Conservation (phyloP, 2,329 filamentous ascomycete genomes). For the Fusarium neocosmosporiellum region DNA sequence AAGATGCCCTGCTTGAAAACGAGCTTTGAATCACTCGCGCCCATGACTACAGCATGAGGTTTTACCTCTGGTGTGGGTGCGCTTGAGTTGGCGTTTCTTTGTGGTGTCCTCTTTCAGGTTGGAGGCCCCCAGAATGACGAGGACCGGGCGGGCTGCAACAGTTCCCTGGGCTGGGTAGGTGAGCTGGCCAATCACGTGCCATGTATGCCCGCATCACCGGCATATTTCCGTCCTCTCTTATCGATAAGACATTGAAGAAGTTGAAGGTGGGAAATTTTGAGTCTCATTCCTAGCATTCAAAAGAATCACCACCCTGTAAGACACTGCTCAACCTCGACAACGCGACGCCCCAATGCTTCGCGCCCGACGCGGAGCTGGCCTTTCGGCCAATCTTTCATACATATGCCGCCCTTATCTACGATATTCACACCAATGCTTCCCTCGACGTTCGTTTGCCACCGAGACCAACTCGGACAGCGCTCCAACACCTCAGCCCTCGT, state of each 20-base stretch:
- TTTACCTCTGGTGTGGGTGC: conserved; percentile 24
- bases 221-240: conserved; percentile 29
- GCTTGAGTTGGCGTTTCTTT: conserved; percentile 23
- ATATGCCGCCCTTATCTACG: conserved; percentile 11
- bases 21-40: conserved; percentile 97
- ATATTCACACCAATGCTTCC: conserved; percentile 17
- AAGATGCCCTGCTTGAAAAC: conserved; percentile 99
- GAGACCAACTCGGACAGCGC: conserved; percentile 7
- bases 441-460: conserved; percentile 29
- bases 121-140: conserved; percentile 34
- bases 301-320: conserved; percentile 8
- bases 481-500: neutral
- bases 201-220: neutral
- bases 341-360: conserved; percentile 45
- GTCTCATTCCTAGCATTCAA: neutral
- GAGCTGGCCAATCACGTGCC: conserved; percentile 36
- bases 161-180: neutral
- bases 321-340: conserved; percentile 11
- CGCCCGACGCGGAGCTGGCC: conserved; percentile 29
- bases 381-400: conserved; percentile 21
- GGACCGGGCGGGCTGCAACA: conserved; percentile 9
- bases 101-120: conserved; percentile 35
- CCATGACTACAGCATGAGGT: conserved; percentile 70
- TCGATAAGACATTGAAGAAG: conserved; percentile 16
- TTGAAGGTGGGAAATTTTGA: conserved; percentile 30